Evolutionary conservation across 352 stramenopile genomes (phyloP).

Genomic region (Globisporangium okanoganense): DNA sequence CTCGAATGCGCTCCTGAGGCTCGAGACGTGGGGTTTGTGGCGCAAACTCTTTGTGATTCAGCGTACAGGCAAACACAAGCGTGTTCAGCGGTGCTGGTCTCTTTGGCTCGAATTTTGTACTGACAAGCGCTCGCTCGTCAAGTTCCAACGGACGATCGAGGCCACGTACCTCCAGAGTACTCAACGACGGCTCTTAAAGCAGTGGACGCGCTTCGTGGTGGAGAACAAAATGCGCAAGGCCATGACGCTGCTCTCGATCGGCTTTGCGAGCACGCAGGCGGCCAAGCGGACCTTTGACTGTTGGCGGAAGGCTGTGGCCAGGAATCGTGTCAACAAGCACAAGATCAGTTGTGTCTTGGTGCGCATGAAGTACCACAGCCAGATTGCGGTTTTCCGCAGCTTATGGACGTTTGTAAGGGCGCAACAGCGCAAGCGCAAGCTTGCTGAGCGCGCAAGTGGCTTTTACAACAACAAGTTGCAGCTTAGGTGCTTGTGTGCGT

Average conservation of each 20-base stretch:
- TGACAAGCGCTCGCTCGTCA: conserved; percentile 11
- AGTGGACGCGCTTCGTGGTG: conserved; percentile 29
- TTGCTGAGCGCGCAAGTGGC: not conserved
- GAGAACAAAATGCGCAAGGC: conserved; percentile 27
- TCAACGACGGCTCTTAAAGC: conserved; percentile 15
- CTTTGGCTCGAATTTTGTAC: conserved; percentile 18
- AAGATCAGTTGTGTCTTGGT: conserved; percentile 23
- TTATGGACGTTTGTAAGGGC: conserved; percentile 4
- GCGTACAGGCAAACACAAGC: conserved; percentile 15
- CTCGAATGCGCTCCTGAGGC: not conserved
- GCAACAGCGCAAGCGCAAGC: conserved; percentile 11
- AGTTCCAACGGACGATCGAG: conserved; percentile 25
- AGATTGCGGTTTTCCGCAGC: conserved; percentile 21
- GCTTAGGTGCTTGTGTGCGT: conserved; percentile 17
- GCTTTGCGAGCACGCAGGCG: conserved; percentile 19
- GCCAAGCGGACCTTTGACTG: conserved; percentile 16
- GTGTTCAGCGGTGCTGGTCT: conserved; percentile 21
- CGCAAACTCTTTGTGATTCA: conserved; percentile 32
- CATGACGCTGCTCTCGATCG: conserved; percentile 23
- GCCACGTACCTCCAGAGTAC: conserved; percentile 13
- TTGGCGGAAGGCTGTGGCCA: conserved; percentile 20
- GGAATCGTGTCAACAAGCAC: conserved; percentile 10
- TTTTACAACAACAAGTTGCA: conserved; percentile 5
- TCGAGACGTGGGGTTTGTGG: conserved; percentile 34
- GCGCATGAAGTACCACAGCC: conserved; percentile 23